A percentile compares a stretch with the other conserved stretches of the same genome.
phyloP scores from a whole-genome alignment of 106 monocot species.

The Vanilla planifolia region DNA sequence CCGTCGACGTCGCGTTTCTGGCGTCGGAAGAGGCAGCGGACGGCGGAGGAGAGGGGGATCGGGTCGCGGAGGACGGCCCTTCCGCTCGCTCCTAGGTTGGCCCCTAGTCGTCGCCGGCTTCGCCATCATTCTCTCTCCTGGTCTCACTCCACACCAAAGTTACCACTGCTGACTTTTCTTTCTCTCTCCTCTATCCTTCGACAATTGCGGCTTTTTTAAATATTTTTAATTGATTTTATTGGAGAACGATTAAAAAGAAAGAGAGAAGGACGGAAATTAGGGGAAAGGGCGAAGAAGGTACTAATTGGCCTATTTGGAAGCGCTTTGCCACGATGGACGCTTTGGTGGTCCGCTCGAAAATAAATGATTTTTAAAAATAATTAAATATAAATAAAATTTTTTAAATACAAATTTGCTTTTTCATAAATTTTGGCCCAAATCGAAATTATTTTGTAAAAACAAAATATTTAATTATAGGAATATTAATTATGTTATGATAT shows the following conservation, averaged over 20 bases:
- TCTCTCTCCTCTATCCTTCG: conserved; percentile 9
- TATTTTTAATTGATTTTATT: background rate
- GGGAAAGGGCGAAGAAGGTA: background rate
- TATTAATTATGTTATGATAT: no score
- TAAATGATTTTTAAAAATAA: no score
- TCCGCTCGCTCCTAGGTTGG: conserved; percentile 1
- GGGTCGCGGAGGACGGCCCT: background rate
- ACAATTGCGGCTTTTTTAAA: background rate
- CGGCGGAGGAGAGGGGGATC: conserved; percentile 4
- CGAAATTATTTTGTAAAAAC: no score
- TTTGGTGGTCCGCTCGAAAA: background rate
- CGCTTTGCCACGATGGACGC: background rate
- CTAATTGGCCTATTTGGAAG: background rate
- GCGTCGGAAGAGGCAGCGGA: conserved; percentile 1
- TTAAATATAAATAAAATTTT: no score
- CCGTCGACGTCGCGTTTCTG: conserved; percentile 14
- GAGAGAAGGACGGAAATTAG: background rate
- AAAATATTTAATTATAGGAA: no score
- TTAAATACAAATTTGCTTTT: no score
- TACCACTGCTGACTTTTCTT: background rate
- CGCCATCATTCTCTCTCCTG: conserved; percentile 10
- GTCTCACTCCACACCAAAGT: conserved; percentile 7
- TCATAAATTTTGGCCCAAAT: no score
- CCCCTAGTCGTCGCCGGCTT: conserved; percentile 10
- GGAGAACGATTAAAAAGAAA: background rate